Conservation (phyloP, 495 filamentous ascomycete species). For the Neurospora pannonica region DNA sequence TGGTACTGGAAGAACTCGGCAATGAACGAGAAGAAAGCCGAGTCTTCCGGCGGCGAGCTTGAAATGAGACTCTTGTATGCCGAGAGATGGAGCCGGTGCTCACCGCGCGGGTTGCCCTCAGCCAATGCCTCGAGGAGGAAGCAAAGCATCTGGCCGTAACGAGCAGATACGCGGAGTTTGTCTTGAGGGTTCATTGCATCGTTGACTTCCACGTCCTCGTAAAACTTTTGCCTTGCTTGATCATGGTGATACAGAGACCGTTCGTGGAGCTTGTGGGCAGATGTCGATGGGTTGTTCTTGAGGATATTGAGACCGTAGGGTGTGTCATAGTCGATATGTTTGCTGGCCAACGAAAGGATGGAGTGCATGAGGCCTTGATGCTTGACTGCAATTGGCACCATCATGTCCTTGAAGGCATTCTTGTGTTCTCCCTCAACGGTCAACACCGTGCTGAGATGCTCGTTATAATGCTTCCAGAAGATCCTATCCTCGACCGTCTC, state of each 20-base stretch:
- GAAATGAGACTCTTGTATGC: conserved; percentile 65
- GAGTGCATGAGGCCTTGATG: conserved; percentile 90
- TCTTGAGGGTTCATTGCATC: conserved; percentile 32
- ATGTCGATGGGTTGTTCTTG: conserved; percentile 31
- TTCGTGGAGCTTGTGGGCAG: conserved; percentile 31
- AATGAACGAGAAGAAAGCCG: conserved; percentile 69
- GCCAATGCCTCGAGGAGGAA: conserved; percentile 73
- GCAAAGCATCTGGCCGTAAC: conserved; percentile 62
- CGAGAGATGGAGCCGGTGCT: conserved; percentile 73
- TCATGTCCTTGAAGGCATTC: conserved; percentile 82
- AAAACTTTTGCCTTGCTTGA: conserved; percentile 49
- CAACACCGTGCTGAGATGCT: conserved; percentile 68
- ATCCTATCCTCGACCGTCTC: conserved; percentile 76
- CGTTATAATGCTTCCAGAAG: conserved; percentile 81
- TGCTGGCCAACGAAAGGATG: conserved; percentile 75
- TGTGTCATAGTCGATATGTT: conserved; percentile 57
- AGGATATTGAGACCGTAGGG: conserved; percentile 40
- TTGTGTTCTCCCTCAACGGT: conserved; percentile 76
- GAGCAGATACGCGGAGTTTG: conserved; percentile 53
- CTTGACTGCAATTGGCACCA: conserved; percentile 75
- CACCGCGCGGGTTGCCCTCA: conserved; percentile 65
- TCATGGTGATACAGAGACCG: conserved; percentile 51
- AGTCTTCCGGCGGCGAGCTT: conserved; percentile 47
- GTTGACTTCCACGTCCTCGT: conserved; percentile 31
- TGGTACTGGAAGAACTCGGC: conserved; percentile 92